Conservation (phyloP, 305 asterid species). For the Solanum chacoense region DNA sequence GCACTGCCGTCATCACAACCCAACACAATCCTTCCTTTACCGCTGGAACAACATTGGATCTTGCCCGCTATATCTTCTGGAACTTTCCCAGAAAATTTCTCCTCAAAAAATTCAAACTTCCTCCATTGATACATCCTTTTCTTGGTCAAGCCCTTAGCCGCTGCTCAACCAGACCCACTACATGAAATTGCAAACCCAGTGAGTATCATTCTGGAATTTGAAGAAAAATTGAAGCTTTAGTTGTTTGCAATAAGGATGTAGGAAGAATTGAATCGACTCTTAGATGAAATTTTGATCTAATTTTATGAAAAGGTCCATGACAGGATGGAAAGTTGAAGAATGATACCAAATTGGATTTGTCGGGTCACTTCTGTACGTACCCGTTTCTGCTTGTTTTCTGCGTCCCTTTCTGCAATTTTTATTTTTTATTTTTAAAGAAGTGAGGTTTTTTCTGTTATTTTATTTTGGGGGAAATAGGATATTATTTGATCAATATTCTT, state of each 20-base stretch:
- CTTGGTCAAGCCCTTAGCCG: neutral
- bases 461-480: neutral
- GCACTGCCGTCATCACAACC: slow-evolving; percentile 71
- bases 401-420: neutral
- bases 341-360: neutral
- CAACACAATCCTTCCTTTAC: slow-evolving; percentile 66
- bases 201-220: neutral
- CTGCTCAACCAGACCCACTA: neutral
- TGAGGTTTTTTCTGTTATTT: neutral
- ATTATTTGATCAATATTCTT: neutral
- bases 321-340: neutral
- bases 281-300: neutral
- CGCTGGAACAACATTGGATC: slow-evolving; percentile 73
- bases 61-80: slow-evolving; percentile 51
- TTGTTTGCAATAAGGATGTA: neutral
- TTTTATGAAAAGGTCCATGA: neutral
- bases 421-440: neutral
- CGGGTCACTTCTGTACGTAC: neutral
- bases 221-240: neutral
- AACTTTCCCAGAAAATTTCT: slow-evolving; percentile 44
- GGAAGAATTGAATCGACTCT: neutral
- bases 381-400: neutral
- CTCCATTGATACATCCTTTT: slow-evolving; percentile 82
- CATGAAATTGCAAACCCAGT: neutral
- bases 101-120: slow-evolving; percentile 93